These are phyloP conservation scores for Tuber indicum DNA, from an alignment of 495 filamentous ascomycete species.

Conservation along the genomic window DNA sequence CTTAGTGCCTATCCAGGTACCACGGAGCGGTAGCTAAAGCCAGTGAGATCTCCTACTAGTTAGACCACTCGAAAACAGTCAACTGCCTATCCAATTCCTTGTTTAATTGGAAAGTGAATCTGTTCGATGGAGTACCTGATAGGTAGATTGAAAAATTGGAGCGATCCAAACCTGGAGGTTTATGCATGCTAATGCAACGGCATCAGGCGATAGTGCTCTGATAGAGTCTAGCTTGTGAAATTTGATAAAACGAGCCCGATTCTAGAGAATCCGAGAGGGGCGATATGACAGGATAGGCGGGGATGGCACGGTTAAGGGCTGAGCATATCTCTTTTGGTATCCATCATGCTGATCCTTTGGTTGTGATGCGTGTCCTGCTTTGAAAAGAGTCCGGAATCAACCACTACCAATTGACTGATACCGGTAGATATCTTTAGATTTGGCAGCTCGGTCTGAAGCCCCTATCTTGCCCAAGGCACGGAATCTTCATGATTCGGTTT, in stretches of 20 bases:
- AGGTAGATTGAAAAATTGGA: background rate
- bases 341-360: slow-evolving; percentile 1
- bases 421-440: slow-evolving; percentile 9
- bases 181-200: slow-evolving; percentile 26
- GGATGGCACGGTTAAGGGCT: background rate
- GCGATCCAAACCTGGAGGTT: slow-evolving; percentile 3
- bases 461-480: slow-evolving; percentile 5
- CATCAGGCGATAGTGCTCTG: slow-evolving; percentile 16
- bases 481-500: slow-evolving; percentile 2
- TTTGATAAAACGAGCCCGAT: slow-evolving; percentile 16
- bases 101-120: slow-evolving; percentile 5
- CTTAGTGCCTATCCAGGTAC: background rate
- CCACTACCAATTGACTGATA: slow-evolving; percentile 14
- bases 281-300: background rate
- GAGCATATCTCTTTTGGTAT: background rate
- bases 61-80: slow-evolving; percentile 22
- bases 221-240: slow-evolving; percentile 16
- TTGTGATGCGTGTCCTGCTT: slow-evolving; percentile 21
- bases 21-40: slow-evolving; percentile 6
- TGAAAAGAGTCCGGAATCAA: slow-evolving; percentile 19
- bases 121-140: background rate
- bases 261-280: slow-evolving; percentile 10
- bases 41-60: slow-evolving; percentile 19
- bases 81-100: slow-evolving; percentile 18
- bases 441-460: slow-evolving; percentile 3